phyloP scores from a whole-genome alignment of 2,329 filamentous ascomycete species.

The Chalara sp. region DNA sequence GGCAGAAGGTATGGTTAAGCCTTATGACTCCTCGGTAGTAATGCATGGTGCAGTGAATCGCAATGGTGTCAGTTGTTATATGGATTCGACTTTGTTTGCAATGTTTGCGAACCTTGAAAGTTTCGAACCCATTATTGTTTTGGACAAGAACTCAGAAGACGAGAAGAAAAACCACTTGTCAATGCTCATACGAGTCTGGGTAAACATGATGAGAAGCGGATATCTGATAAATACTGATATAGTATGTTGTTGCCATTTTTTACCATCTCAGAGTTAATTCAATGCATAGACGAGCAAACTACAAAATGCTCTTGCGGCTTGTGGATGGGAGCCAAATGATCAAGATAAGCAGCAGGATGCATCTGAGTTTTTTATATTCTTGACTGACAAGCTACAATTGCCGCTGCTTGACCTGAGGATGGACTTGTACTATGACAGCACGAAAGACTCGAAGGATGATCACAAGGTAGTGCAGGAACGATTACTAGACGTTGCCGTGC shows the following conservation, averaged over 20 bases:
- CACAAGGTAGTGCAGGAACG: slow-evolving; percentile 94
- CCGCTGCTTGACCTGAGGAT: slow-evolving; percentile 87
- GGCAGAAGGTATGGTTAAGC: slow-evolving; percentile 68
- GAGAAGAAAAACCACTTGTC: slow-evolving; percentile 65
- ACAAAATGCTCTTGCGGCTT: slow-evolving; percentile 74
- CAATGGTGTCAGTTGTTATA: slow-evolving; percentile 83
- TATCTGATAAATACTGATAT: slow-evolving; percentile 81
- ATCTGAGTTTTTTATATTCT: slow-evolving; percentile 94
- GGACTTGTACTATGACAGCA: slow-evolving; percentile 89
- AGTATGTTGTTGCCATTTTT: slow-evolving; percentile 39
- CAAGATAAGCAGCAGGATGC: slow-evolving; percentile 83
- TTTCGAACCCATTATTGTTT: slow-evolving; percentile 88
- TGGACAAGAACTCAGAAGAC: slow-evolving; percentile 60
- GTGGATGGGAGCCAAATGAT: slow-evolving; percentile 81
- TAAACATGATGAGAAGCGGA: slow-evolving; percentile 82
- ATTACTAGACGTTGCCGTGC: slow-evolving; percentile 82
- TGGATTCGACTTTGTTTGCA: slow-evolving; percentile 85
- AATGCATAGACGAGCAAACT: slow-evolving; percentile 64
- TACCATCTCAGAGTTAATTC: slow-evolving; percentile 10
- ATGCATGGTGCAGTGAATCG: slow-evolving; percentile 85
- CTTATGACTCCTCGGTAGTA: slow-evolving; percentile 63
- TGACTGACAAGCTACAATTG: slow-evolving; percentile 81
- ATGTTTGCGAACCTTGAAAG: slow-evolving; percentile 90
- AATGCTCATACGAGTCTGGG: slow-evolving; percentile 79
- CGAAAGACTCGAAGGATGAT: slow-evolving; percentile 74